Percentiles rank a stretch among this genome's conserved stretches.
These are phyloP conservation scores for Tricholoma hemisulphureum DNA, from an alignment of 768 basidiomycete species.

Conservation along the genomic window DNA sequence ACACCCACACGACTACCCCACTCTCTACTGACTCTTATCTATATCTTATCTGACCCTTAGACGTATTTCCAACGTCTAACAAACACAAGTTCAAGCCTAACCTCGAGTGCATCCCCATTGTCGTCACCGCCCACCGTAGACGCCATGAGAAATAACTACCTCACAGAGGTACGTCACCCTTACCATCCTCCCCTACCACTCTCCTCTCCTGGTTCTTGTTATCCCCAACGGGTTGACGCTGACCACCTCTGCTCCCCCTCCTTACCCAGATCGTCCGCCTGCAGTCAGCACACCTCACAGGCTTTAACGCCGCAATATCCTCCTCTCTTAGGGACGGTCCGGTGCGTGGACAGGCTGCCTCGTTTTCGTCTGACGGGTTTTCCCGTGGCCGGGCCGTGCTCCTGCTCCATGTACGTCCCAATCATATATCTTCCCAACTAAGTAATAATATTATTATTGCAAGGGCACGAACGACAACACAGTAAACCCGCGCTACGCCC, in stretches of 20 bases:
- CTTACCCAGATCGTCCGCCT: slow-evolving; percentile 61
- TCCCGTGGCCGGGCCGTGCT: slow-evolving; percentile 42
- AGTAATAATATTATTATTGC: slow-evolving; percentile 8
- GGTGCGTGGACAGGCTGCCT: slow-evolving; percentile 55
- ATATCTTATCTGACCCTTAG: slow-evolving; percentile 22
- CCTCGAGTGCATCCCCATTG: slow-evolving; percentile 9
- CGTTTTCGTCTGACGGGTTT: slow-evolving; percentile 52
- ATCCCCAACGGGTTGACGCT: background rate
- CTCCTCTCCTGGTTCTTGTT: background rate
- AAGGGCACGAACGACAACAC: slow-evolving; percentile 62
- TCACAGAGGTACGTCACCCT: slow-evolving; percentile 40
- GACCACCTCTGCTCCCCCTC: background rate
- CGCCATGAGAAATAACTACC: slow-evolving; percentile 28
- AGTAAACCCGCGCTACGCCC: slow-evolving; percentile 54
- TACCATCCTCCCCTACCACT: background rate
- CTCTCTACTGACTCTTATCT: background rate
- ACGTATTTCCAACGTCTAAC: slow-evolving; percentile 53
- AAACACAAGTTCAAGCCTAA: slow-evolving; percentile 27
- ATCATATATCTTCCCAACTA: background rate
- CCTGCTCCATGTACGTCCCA: slow-evolving; percentile 57
- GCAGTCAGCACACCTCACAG: slow-evolving; percentile 72
- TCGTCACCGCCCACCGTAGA: background rate
- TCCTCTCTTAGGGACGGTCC: slow-evolving; percentile 74
- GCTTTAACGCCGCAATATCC: slow-evolving; percentile 75
- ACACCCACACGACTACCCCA: background rate